Evolutionary conservation across 768 basidiomycete genomes (phyloP).

Genomic region (Mycena sanguinolenta): DNA sequence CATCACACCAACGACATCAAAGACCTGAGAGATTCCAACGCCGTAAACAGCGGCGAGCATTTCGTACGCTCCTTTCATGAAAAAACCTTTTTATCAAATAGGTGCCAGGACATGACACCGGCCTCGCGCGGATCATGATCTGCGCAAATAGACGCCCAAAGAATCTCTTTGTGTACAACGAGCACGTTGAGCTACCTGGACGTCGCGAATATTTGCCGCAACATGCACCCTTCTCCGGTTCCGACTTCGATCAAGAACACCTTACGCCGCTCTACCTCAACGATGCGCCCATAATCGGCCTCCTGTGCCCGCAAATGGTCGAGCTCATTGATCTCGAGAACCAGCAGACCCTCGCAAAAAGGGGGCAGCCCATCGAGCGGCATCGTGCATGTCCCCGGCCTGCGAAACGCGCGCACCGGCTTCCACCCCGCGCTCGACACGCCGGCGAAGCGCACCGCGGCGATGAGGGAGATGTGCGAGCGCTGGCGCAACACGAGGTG

Average conservation of each 20-base stretch:
- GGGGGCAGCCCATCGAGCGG: slow-evolving; percentile 50
- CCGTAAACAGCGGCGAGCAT: too few relatives aligned
- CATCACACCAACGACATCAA: too few relatives aligned
- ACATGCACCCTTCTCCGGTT: slow-evolving; percentile 59
- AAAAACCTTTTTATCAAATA: too few relatives aligned
- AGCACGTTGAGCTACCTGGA: slow-evolving; percentile 67
- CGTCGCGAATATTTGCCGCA: slow-evolving; percentile 79
- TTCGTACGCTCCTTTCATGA: too few relatives aligned
- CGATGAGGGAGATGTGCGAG: slow-evolving; percentile 77
- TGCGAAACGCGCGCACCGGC: slow-evolving; percentile 50
- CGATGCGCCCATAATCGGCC: slow-evolving; percentile 67
- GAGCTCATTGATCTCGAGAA: slow-evolving; percentile 68
- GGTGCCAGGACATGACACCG: too few relatives aligned
- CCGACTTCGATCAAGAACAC: slow-evolving; percentile 53
- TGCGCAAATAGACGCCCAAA: too few relatives aligned
- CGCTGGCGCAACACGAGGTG: slow-evolving; percentile 79
- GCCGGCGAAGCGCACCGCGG: slow-evolving; percentile 69
- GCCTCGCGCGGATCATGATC: too few relatives aligned
- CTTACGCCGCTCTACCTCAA: slow-evolving; percentile 72
- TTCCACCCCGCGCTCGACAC: slow-evolving; percentile 68
- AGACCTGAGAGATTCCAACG: too few relatives aligned
- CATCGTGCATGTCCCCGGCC: slow-evolving; percentile 43
- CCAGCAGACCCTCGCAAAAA: slow-evolving; percentile 43
- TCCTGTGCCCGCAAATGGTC: slow-evolving; percentile 71
- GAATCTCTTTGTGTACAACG: too few relatives aligned